Conservation (phyloP, 2,329 filamentous ascomycete genomes). For the Huntiella decipiens region DNA sequence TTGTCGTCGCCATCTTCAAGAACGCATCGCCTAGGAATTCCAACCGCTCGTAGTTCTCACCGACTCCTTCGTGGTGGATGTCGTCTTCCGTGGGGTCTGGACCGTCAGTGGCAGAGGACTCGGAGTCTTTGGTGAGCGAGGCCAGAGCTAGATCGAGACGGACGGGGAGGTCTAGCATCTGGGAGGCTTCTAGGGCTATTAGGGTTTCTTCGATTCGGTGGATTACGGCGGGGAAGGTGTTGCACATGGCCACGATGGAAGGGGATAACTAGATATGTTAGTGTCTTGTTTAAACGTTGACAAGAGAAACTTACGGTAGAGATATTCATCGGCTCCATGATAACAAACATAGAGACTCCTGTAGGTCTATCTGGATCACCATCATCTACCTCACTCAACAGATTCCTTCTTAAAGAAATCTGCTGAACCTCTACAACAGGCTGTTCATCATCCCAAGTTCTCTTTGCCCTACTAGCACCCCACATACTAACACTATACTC, state of each 20-base stretch:
- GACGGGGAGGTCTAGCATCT: slow-evolving; percentile 43
- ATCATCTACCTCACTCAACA: slow-evolving; percentile 49
- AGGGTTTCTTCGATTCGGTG: slow-evolving; percentile 66
- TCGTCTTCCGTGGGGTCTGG: slow-evolving; percentile 20
- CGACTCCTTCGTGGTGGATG: slow-evolving; percentile 53
- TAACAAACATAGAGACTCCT: slow-evolving; percentile 31
- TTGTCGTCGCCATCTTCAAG: slow-evolving; percentile 86
- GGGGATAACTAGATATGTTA: slow-evolving; percentile 39
- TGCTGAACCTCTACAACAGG: slow-evolving; percentile 63
- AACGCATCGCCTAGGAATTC: slow-evolving; percentile 91
- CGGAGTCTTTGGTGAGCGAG: slow-evolving; percentile 80
- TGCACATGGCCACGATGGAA: slow-evolving; percentile 50
- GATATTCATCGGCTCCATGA: slow-evolving; percentile 57
- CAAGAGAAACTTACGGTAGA: slow-evolving; percentile 42
- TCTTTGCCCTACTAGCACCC: slow-evolving; percentile 33
- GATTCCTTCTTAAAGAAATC: slow-evolving; percentile 61
- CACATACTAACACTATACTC: slow-evolving; percentile 70
- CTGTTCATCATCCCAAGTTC: slow-evolving; percentile 44
- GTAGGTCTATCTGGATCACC: slow-evolving; percentile 25
- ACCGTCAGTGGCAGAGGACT: slow-evolving; percentile 54
- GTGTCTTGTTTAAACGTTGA: not conserved
- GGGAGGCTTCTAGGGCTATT: slow-evolving; percentile 58
- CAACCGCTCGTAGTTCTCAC: slow-evolving; percentile 81
- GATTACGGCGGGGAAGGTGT: slow-evolving; percentile 67
- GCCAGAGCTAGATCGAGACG: slow-evolving; percentile 57